Evolutionary conservation across 495 filamentous ascomycete genomes (phyloP).

Genomic region (Durotheca rogersii): DNA sequence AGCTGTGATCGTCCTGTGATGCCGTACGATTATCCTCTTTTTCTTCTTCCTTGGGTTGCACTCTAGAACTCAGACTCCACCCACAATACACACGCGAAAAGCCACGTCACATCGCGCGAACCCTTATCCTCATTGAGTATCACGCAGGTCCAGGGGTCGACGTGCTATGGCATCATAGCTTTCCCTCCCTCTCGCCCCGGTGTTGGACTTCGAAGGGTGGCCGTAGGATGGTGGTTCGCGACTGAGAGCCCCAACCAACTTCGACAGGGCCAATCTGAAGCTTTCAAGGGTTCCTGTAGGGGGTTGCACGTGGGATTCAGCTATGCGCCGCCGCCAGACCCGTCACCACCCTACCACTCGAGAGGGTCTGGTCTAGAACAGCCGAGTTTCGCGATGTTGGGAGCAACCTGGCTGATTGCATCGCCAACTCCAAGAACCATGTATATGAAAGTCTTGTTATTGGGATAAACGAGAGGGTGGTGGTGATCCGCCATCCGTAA

Average conservation of each 20-base stretch:
- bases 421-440: slow-evolving; percentile 9
- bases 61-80: background rate
- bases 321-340: background rate
- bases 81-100: slow-evolving; percentile 5
- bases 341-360: background rate
- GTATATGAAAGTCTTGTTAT: slow-evolving; percentile 5
- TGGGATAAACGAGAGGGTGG: slow-evolving; percentile 7
- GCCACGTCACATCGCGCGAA: slow-evolving; percentile 6
- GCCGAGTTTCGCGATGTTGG: slow-evolving; percentile 3
- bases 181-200: background rate
- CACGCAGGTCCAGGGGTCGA: background rate
- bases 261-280: too few species aligned
- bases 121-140: background rate
- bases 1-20: background rate
- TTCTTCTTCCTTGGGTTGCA: background rate
- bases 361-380: slow-evolving; percentile 13
- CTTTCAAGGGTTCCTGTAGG: background rate
- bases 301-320: slow-evolving; percentile 9
- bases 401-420: slow-evolving; percentile 3
- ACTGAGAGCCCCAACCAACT: slow-evolving; percentile 8
- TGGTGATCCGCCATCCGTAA: slow-evolving; percentile 9
- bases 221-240: too few species aligned
- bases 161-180: slow-evolving; percentile 3
- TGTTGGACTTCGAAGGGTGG: too few species aligned
- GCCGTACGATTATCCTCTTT: background rate